Percentiles rank a stretch among this genome's conserved stretches.
Conservation (phyloP, 208 protist species). For the Leishmania lainsoni region DNA sequence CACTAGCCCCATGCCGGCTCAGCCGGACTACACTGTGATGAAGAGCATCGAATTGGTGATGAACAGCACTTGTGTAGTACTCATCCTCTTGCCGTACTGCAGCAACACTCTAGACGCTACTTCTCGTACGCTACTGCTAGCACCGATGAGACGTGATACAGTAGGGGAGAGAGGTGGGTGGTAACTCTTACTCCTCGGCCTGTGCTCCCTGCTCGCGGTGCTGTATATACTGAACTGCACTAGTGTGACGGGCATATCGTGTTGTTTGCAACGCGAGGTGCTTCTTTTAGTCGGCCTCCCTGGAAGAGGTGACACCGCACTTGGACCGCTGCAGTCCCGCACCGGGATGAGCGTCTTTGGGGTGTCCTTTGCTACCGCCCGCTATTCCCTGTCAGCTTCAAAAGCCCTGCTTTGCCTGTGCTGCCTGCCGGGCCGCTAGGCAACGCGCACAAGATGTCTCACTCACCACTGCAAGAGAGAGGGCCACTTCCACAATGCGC, state of each 20-base stretch:
- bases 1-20: not conserved
- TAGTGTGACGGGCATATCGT: conserved; percentile 15
- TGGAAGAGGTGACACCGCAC: conserved; percentile 7
- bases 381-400: not conserved
- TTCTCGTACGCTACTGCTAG: not conserved
- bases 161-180: not conserved
- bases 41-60: not conserved
- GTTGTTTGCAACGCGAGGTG: not conserved
- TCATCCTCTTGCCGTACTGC: conserved; percentile 13
- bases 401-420: not conserved
- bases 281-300: conserved; percentile 8
- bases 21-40: conserved; percentile 13
- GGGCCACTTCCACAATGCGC: not conserved
- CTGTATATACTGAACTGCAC: conserved; percentile 13
- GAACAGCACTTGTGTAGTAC: not conserved
- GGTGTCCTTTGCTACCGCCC: not conserved
- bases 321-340: conserved; percentile 11
- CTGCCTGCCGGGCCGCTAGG: not conserved
- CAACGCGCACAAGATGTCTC: not conserved
- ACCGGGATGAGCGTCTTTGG: conserved; percentile 8
- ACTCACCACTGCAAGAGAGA: not conserved
- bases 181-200: not conserved
- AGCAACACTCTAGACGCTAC: not conserved
- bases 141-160: conserved; percentile 11
- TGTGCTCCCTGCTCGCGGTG: conserved; percentile 11